Conservation (phyloP, 768 basidiomycete species). For the Lentinula lateritia region DNA sequence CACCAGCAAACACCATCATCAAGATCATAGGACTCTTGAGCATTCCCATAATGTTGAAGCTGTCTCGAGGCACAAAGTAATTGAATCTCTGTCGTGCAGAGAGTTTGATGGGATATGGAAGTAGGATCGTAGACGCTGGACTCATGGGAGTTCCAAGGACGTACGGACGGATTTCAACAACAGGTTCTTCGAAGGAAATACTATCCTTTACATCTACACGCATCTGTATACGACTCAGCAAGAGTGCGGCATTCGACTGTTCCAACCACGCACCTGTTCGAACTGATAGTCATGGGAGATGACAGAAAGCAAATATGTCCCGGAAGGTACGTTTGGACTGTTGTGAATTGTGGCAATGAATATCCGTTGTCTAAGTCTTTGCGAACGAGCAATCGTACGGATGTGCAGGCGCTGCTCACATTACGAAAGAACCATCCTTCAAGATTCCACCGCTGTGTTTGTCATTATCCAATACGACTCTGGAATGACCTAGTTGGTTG, state of each 20-base stretch:
- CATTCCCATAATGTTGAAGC: constrained; percentile 73
- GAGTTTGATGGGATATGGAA: constrained; percentile 60
- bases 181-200: constrained; percentile 19
- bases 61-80: constrained; percentile 66
- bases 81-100: constrained; percentile 46
- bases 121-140: constrained; percentile 45
- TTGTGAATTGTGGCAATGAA: constrained; percentile 1
- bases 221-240: constrained; percentile 34
- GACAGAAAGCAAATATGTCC: constrained; percentile 67
- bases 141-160: constrained; percentile 63
- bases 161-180: constrained; percentile 55
- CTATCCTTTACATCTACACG: constrained; percentile 58
- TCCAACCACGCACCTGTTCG: constrained; percentile 47
- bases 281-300: constrained; percentile 62
- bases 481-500: constrained; percentile 46
- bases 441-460: constrained; percentile 46
- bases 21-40: constrained; percentile 83
- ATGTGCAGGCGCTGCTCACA: constrained; percentile 38
- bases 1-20: constrained; percentile 62
- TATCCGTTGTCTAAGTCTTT: background rate
- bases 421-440: constrained; percentile 55
- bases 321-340: constrained; percentile 64
- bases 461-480: constrained; percentile 58
- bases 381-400: background rate
- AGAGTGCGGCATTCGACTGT: background rate